These are phyloP conservation scores for Starmera stellimalicola DNA, from an alignment of 1,139 yeast genomes.

Conservation along the genomic window DNA sequence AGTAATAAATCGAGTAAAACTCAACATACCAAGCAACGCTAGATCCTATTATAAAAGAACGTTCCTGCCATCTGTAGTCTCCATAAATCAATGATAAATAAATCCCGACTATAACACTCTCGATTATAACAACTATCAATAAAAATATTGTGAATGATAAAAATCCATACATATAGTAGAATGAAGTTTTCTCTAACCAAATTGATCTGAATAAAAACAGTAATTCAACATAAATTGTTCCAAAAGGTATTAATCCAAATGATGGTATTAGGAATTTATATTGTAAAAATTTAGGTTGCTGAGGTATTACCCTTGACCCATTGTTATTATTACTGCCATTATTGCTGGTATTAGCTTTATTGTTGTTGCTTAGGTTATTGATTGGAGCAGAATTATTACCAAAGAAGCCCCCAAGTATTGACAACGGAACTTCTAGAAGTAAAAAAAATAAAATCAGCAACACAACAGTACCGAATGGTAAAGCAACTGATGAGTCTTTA, in stretches of 20 bases:
- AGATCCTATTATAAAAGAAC: constrained; percentile 63
- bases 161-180: constrained; percentile 75
- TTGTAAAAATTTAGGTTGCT: constrained; percentile 29
- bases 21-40: constrained; percentile 65
- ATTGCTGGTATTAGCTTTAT: constrained; percentile 3
- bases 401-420: constrained; percentile 57
- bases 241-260: constrained; percentile 70
- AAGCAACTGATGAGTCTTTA: constrained; percentile 63
- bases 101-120: constrained; percentile 65
- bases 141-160: constrained; percentile 53
- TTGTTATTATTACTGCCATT: constrained; percentile 22
- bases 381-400: constrained; percentile 36
- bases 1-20: constrained; percentile 61
- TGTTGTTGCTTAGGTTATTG: not conserved
- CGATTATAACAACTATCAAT: constrained; percentile 54
- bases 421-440: constrained; percentile 62
- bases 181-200: constrained; percentile 75
- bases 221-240: constrained; percentile 73
- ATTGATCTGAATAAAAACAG: constrained; percentile 65
- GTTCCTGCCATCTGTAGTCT: constrained; percentile 80
- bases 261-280: constrained; percentile 19
- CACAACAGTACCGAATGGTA: constrained; percentile 70
- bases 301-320: constrained; percentile 28
- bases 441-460: constrained; percentile 48
- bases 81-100: constrained; percentile 54